A percentile compares a stretch with the other conserved stretches of the same genome.
phyloP scores from a whole-genome alignment of 345 rosid species.

The Aquilaria sinensis region DNA sequence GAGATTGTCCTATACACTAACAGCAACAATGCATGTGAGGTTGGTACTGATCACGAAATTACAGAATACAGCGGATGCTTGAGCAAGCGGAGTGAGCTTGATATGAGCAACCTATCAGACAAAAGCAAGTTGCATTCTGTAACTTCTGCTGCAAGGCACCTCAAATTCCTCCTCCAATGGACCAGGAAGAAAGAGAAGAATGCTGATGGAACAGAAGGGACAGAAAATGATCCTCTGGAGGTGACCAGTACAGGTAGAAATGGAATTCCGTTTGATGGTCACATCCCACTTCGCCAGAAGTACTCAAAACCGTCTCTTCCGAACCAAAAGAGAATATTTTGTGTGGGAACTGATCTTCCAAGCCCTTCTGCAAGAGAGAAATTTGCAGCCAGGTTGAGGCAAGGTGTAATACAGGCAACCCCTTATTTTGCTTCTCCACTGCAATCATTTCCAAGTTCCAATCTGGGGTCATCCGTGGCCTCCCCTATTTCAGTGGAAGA shows the following conservation, averaged over 20 bases:
- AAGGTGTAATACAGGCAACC: constrained; percentile 61
- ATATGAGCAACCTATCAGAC: constrained; percentile 13
- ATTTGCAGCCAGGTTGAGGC: constrained; percentile 55
- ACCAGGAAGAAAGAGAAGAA: constrained; percentile 41
- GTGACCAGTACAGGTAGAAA: constrained; percentile 18
- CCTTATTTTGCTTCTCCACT: constrained; percentile 29
- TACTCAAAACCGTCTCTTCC: constrained; percentile 44
- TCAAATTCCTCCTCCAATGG: constrained; percentile 68
- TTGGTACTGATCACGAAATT: constrained; percentile 26
- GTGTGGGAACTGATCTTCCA: constrained; percentile 52
- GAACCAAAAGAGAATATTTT: constrained; percentile 32
- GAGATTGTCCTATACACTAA: constrained; percentile 75
- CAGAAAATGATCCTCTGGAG: constrained; percentile 23
- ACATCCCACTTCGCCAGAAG: constrained; percentile 62
- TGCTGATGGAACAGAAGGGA: constrained; percentile 14
- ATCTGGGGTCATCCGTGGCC: constrained; percentile 29
- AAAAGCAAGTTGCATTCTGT: constrained; percentile 25
- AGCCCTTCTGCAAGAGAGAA: constrained; percentile 65
- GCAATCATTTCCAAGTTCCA: constrained; percentile 37
- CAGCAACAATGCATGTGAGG: constrained; percentile 31
- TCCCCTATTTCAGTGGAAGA: constrained; percentile 30
- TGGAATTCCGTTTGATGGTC: constrained; percentile 19
- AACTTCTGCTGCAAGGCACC: constrained; percentile 39
- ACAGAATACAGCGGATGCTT: constrained; percentile 32
- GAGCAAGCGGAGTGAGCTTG: constrained; percentile 38